These are phyloP conservation scores for Eucalyptus marginata DNA, from an alignment of 345 rosid genomes.

Conservation along the genomic window DNA sequence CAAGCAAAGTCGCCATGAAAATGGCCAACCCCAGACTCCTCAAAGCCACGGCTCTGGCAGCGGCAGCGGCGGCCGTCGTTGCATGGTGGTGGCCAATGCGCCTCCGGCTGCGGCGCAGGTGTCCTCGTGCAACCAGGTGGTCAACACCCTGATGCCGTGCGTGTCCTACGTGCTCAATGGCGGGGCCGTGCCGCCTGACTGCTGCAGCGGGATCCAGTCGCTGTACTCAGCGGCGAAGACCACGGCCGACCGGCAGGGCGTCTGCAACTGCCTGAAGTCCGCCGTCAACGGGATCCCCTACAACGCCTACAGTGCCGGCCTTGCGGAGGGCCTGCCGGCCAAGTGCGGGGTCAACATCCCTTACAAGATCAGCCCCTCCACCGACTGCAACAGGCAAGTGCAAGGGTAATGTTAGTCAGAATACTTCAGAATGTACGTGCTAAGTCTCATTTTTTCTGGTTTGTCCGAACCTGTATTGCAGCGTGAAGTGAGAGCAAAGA, in stretches of 20 bases:
- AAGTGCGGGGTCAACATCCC: slow-evolving; percentile 5
- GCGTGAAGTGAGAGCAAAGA: not conserved
- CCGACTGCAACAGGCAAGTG: slow-evolving; percentile 1
- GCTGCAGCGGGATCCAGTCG: not conserved
- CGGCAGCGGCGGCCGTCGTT: not conserved
- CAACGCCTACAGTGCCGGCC: not conserved
- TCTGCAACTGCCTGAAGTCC: not conserved
- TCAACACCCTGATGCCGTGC: not conserved
- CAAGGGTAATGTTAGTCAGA: not conserved
- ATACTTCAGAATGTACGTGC: not conserved
- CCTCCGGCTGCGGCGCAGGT: not conserved
- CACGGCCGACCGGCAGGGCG: not conserved
- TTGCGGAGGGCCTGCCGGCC: not conserved
- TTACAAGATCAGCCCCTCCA: slow-evolving; percentile 1
- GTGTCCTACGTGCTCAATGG: not conserved
- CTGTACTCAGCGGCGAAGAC: not conserved
- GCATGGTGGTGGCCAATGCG: not conserved
- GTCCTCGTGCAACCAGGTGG: not conserved
- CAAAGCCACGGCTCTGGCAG: not conserved
- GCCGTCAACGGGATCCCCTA: not conserved
- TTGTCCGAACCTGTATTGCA: not conserved
- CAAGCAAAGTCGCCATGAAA: not conserved
- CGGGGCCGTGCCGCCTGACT: not conserved
- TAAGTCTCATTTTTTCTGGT: not conserved
- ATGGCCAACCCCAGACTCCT: not conserved